These are phyloP conservation scores for Kodamaea fungicola DNA, from an alignment of 1,139 yeast species.

Conservation along the genomic window DNA sequence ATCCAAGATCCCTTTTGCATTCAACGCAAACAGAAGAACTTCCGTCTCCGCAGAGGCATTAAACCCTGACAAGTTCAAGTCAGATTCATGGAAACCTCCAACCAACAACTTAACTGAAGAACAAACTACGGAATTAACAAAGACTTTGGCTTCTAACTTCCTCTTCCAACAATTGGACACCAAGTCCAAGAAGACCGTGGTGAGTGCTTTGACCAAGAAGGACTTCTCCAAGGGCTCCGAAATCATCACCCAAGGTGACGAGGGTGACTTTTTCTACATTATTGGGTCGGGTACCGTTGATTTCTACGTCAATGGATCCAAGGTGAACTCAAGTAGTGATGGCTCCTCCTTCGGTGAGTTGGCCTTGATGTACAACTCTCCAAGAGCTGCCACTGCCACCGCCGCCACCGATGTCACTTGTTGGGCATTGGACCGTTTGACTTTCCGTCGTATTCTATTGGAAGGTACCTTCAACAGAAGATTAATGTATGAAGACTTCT, in stretches of 20 bases:
- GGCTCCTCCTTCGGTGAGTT: conserved; percentile 95
- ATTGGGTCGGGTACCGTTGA: conserved; percentile 85
- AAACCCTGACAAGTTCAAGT: conserved; percentile 52
- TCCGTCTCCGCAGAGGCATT: conserved; percentile 82
- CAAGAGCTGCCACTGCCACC: conserved; percentile 92
- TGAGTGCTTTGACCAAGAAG: conserved; percentile 78
- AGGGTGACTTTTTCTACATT: conserved; percentile 91
- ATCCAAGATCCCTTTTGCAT: conserved; percentile 47
- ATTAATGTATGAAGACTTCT: conserved; percentile 82
- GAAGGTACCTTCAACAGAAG: conserved; percentile 91
- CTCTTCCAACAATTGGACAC: conserved; percentile 75
- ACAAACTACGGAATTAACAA: conserved; percentile 66
- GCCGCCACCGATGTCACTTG: conserved; percentile 64
- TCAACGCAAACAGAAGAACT: conserved; percentile 81
- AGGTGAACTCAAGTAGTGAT: conserved; percentile 71
- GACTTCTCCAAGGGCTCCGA: conserved; percentile 54
- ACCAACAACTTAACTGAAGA: conserved; percentile 58
- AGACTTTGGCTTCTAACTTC: conserved; percentile 75
- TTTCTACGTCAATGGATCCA: conserved; percentile 67
- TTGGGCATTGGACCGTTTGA: conserved; percentile 93
- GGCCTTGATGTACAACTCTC: conserved; percentile 96
- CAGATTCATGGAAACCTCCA: conserved; percentile 75
- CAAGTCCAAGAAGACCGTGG: conserved; percentile 71
- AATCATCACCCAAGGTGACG: conserved; percentile 91
- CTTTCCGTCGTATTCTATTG: conserved; percentile 85